phyloP scores from a whole-genome alignment of 1,139 yeast species.

The Geotrichum klebahnii region DNA sequence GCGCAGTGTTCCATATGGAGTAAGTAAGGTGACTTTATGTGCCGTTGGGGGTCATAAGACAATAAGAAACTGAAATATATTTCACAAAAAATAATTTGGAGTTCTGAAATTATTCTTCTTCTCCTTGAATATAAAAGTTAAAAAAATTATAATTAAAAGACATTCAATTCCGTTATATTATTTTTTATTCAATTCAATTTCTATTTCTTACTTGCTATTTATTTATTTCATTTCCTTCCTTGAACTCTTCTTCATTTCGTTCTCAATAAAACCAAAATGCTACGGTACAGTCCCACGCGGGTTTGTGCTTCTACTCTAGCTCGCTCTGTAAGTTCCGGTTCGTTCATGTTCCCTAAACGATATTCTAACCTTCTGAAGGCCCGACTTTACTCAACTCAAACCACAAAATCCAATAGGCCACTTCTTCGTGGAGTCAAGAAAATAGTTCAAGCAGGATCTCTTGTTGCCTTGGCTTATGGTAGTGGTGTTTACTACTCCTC shows the following conservation, averaged over 20 bases:
- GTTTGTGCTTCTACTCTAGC: not conserved
- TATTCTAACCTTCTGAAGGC: slow-evolving; percentile 1
- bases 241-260: too few species aligned
- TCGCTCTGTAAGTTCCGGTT: not conserved
- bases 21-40: too few species aligned
- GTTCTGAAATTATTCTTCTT: too few species aligned
- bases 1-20: too few species aligned
- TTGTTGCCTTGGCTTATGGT: slow-evolving; percentile 9
- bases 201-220: not conserved
- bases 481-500: slow-evolving; percentile 11
- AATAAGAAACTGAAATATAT: too few species aligned
- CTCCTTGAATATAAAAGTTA: too few species aligned
- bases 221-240: not conserved
- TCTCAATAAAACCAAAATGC: not conserved
- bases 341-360: not conserved
- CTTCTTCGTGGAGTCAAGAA: not conserved
- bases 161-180: not conserved
- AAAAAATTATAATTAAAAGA: not conserved
- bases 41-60: too few species aligned
- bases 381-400: not conserved
- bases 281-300: not conserved
- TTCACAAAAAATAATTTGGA: too few species aligned
- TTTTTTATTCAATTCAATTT: not conserved
- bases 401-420: not conserved
- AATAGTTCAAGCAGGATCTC: not conserved